These are phyloP conservation scores for Metschnikowia matae DNA, from an alignment of 805 yeast genomes.

Conservation along the genomic window DNA sequence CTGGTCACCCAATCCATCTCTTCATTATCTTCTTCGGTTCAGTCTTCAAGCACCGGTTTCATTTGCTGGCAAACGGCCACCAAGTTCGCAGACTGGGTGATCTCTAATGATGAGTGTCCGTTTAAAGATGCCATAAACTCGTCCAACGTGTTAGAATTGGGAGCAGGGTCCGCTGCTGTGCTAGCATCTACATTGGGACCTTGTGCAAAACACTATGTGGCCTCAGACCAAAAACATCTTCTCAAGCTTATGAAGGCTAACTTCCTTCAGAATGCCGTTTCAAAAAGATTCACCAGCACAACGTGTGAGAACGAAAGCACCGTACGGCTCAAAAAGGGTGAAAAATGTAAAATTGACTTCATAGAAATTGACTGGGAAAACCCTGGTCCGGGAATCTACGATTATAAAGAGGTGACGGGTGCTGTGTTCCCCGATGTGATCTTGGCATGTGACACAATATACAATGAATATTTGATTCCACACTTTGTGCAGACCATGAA, in stretches of 20 bases:
- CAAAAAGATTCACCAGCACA: conserved; percentile 9
- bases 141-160: conserved; percentile 49
- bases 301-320: conserved; percentile 5
- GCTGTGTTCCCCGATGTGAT: conserved; percentile 40
- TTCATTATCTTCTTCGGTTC: conserved; percentile 28
- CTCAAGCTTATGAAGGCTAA: conserved; percentile 48
- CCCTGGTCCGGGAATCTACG: conserved; percentile 30
- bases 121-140: conserved; percentile 15
- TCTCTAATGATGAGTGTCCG: conserved; percentile 27
- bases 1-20: conserved; percentile 32
- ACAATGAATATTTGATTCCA: conserved; percentile 56
- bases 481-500: conserved; percentile 44
- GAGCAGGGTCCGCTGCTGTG: conserved; percentile 59
- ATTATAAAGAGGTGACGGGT: conserved; percentile 9
- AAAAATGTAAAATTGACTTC: conserved; percentile 34
- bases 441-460: conserved; percentile 62
- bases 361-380: conserved; percentile 63
- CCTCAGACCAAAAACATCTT: conserved; percentile 57
- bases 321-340: background rate
- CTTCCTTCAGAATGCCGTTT: conserved; percentile 35
- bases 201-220: conserved; percentile 36
- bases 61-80: conserved; percentile 56
- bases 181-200: conserved; percentile 39
- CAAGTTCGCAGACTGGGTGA: conserved; percentile 50
- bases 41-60: conserved; percentile 55